Base-by-base conservation (phyloP, 2,329 filamentous ascomycete genomes). In the Sphaceloma murrayae region DNA sequence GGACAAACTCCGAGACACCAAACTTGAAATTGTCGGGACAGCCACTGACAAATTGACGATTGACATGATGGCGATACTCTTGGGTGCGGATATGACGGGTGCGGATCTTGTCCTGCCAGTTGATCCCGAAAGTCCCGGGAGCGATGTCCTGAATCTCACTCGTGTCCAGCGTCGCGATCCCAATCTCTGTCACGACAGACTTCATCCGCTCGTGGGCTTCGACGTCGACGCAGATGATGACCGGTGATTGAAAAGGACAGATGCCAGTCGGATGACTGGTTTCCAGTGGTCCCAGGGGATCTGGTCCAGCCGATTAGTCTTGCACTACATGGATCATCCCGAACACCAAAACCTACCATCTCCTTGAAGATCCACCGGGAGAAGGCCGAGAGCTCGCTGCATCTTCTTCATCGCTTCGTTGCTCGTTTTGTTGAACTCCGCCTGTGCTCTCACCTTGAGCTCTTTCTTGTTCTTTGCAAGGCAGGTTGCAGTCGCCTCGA, bases 141-240 rank as follows among this genome's bases (percentile, higher is more conserved):
- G 74, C 55, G 1, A 78, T 49, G 5, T 60, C 64, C 1, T 62
- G 54, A 16, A 86, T 61, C 40, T 76, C 70, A 14, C 65, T 59
- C 1, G 82, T 87, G 58, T 96, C 87, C 0, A 96, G 68, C 2
- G 80, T 79, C 1, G 85, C 80, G 30, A 98, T 69, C 1, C 91
- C 91, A 29, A 98, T 71, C 61, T 98, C 91, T 0, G 88, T 94
- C 47, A 96, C 73, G 9, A 75, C 67, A 24, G 70, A 66, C 9
- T 77, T 74, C 33, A 75, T 68, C 16, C 65, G 63, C 60, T 98
- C 91, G 47, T 80, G 85, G 1, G 81, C 78, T 61, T 98, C 91
- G 22, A 91, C 67, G 54, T 98, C 91, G 33, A 96, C 69, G 49
- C 75, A 78, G 47, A 94, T 68, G 53, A 95, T 82, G 5, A 93